phyloP scores from a whole-genome alignment of 192 early-diverging fungal species.

The Podila horticola region DNA sequence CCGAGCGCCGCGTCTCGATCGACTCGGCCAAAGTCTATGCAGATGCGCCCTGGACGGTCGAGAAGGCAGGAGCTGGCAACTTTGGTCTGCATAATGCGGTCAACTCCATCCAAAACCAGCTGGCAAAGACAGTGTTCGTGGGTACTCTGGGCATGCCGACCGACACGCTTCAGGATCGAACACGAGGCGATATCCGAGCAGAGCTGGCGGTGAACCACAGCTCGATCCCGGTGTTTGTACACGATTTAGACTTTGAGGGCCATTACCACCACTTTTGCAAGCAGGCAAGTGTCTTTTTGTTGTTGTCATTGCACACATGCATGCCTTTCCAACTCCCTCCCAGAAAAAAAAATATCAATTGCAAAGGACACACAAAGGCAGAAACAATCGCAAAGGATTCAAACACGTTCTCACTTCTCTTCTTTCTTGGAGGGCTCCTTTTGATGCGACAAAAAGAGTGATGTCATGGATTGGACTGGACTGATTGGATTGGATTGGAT shows the following conservation, averaged over 20 bases:
- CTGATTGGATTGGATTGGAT: no score
- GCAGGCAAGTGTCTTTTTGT: slow-evolving; percentile 67
- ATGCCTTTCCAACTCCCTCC: no score
- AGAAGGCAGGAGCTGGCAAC: slow-evolving; percentile 85
- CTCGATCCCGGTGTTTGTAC: slow-evolving; percentile 83
- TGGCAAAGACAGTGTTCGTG: slow-evolving; percentile 73
- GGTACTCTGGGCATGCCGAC: slow-evolving; percentile 85
- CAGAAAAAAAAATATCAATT: no score
- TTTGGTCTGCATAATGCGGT: slow-evolving; percentile 96
- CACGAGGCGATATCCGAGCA: slow-evolving; percentile 64
- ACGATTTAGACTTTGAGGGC: slow-evolving; percentile 85
- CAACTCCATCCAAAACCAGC: slow-evolving; percentile 67
- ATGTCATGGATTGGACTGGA: no score
- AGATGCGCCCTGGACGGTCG: slow-evolving; percentile 68
- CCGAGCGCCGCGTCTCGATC: slow-evolving; percentile 30
- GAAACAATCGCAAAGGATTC: no score
- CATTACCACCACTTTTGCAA: slow-evolving; percentile 97
- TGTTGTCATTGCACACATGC: no score
- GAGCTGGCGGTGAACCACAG: slow-evolving; percentile 71
- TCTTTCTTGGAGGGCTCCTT: no score
- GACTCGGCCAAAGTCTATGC: slow-evolving; percentile 53
- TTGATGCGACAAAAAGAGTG: no score
- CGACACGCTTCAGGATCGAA: slow-evolving; percentile 68
- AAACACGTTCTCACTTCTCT: no score
- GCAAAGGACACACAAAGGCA: no score